Percentiles rank a stretch among this genome's conserved stretches.
Conservation (phyloP, 805 yeast genomes). For the Starmera amethionina region DNA sequence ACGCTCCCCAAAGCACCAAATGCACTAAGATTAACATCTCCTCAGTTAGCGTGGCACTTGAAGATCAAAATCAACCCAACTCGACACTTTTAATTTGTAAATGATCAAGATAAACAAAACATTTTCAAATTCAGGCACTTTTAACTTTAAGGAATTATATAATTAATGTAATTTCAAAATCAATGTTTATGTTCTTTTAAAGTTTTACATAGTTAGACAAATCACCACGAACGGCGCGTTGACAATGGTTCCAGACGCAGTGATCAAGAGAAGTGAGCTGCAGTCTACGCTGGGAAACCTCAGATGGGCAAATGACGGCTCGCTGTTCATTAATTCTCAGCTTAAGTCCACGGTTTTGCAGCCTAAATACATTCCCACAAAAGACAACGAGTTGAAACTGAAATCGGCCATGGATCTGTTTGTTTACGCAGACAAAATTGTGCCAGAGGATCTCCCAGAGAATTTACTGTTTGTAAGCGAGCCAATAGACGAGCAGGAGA, state of each 20-base stretch:
- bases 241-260: conserved; percentile 4
- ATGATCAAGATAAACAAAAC: too few species aligned
- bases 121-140: too few species aligned
- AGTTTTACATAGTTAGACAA: too few species aligned
- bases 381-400: neutral
- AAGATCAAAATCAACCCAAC: too few species aligned
- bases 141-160: too few species aligned
- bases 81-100: too few species aligned
- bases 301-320: conserved; percentile 17
- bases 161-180: too few species aligned
- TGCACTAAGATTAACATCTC: too few species aligned
- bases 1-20: neutral
- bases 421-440: conserved; percentile 5
- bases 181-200: too few species aligned
- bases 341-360: conserved; percentile 11
- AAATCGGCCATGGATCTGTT: conserved; percentile 10
- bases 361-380: conserved; percentile 10
- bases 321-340: conserved; percentile 13
- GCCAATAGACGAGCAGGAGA: conserved; percentile 10
- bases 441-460: conserved; percentile 6
- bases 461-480: conserved; percentile 5
- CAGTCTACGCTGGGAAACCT: conserved; percentile 4
- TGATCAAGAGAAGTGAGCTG: conserved; percentile 12
- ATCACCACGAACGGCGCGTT: neutral
- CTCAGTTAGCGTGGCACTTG: too few species aligned